Base-by-base conservation (phyloP, 768 basidiomycete genomes). In the Suillus americanus region DNA sequence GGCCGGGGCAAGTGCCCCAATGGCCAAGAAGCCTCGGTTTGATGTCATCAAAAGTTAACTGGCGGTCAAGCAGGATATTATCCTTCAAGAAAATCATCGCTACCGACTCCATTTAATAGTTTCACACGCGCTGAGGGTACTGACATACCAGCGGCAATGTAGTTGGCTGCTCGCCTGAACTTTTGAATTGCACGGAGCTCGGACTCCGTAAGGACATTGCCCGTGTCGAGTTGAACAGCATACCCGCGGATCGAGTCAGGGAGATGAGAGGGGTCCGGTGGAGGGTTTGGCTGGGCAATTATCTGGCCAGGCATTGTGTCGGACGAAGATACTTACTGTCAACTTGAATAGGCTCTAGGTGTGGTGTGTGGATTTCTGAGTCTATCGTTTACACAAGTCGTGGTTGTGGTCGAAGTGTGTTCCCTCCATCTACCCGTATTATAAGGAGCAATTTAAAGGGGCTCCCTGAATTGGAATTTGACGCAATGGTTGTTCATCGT, bases 11-110 rank as follows among this genome's bases (percentile, higher is more conserved):
- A 35, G 90, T 91, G 35, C 91, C 91, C 90, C 90, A 92, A 70
- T 93, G 92, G 0, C 93, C 92, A 9, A 94, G 83, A 30, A 94
- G 83, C 70, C 92, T 86, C 48, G 83, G 81, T 78, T 96, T 95
- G 79, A 97, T 89, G 73, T 94, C 83, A 51, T 90, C 86, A 35
- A 82, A 78, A 23, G 79, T 82, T 48, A 92, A 77, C 35, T 82
- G 75, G 40, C 85, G 77, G 65, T 89, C 84, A 38, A 95, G 77
- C 2, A 93, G 81, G 13, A 87, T 84, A 66, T 95, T 91, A 67
- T 84, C 79, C 66, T 84, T 87, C 64, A 97, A 79, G 79, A 93
- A 96, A 66, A 95, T 94, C 90, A 91, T 93, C 1, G 92, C 92
- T 87, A 62, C 50, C 30, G 62, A 46, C 2, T 23, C 1, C 16